phyloP scores from a whole-genome alignment of 257 asterid genomes.

The Solanum clarkiae region DNA sequence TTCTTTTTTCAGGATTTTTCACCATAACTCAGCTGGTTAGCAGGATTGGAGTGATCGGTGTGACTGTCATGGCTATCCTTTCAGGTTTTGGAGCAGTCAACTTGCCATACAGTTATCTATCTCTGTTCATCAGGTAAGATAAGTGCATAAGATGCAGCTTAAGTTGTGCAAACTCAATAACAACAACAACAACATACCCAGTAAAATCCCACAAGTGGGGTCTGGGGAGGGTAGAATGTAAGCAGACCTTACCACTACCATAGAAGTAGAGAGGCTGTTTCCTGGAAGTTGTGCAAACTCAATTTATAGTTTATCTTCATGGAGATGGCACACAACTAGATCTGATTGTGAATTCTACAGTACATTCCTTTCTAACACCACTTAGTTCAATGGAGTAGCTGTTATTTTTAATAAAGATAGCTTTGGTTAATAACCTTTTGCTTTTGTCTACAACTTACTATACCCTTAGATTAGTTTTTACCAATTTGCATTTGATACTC shows the following conservation, averaged over 20 bases:
- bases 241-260: too few relatives aligned
- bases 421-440: background rate
- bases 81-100: slow-evolving; percentile 99
- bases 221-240: too few relatives aligned
- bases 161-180: background rate
- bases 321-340: background rate
- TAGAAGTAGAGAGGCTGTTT: too few relatives aligned
- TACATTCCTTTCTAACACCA: background rate
- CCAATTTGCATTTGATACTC: background rate
- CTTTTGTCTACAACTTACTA: background rate
- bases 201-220: too few relatives aligned
- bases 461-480: background rate
- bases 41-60: slow-evolving; percentile 97
- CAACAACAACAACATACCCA: too few relatives aligned
- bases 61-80: slow-evolving; percentile 89
- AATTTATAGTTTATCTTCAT: too few relatives aligned
- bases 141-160: background rate
- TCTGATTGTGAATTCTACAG: background rate
- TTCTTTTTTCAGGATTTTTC: slow-evolving; percentile 61
- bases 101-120: slow-evolving; percentile 90
- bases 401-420: background rate
- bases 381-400: background rate
- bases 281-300: too few relatives aligned
- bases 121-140: slow-evolving; percentile 89
- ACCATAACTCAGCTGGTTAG: slow-evolving; percentile 94